phyloP scores from a whole-genome alignment of 2,329 filamentous ascomycete species.

The Trichophyton schoenleinii region DNA sequence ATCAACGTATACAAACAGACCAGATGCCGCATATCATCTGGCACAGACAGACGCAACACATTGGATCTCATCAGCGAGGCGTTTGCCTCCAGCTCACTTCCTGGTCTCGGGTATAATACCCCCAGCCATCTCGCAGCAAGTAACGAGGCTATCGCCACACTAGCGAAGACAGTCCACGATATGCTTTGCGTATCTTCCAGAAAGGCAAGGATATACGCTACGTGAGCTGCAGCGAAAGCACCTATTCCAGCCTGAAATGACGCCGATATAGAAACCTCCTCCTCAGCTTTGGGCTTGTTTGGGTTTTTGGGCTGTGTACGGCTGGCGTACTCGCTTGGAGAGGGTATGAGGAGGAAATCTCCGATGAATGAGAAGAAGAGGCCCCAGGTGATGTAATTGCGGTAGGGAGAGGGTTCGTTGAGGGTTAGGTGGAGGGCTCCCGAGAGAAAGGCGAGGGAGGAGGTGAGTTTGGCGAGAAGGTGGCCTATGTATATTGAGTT shows the following conservation, averaged over 20 bases:
- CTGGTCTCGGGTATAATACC: constrained; percentile 17
- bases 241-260: constrained; percentile 21
- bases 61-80: constrained; percentile 11
- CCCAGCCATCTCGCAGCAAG: constrained; percentile 17
- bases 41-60: constrained; percentile 16
- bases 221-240: constrained; percentile 21
- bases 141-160: constrained; percentile 15
- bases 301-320: not conserved
- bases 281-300: not conserved
- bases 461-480: constrained; percentile 21
- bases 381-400: constrained; percentile 16
- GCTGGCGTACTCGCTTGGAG: constrained; percentile 15
- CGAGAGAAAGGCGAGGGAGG: constrained; percentile 19
- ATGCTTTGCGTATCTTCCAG: constrained; percentile 11
- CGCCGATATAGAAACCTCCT: constrained; percentile 12
- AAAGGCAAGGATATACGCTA: constrained; percentile 21
- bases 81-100: not conserved
- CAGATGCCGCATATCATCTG: constrained; percentile 18
- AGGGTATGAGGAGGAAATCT: constrained; percentile 20
- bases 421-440: constrained; percentile 14
- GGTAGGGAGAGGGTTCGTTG: constrained; percentile 15
- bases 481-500: constrained; percentile 18
- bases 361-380: constrained; percentile 18
- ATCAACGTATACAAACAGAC: constrained; percentile 19
- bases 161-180: constrained; percentile 12